Conservation (phyloP, 2,329 filamentous ascomycete genomes). For the Plectosphaerella cucumerina region DNA sequence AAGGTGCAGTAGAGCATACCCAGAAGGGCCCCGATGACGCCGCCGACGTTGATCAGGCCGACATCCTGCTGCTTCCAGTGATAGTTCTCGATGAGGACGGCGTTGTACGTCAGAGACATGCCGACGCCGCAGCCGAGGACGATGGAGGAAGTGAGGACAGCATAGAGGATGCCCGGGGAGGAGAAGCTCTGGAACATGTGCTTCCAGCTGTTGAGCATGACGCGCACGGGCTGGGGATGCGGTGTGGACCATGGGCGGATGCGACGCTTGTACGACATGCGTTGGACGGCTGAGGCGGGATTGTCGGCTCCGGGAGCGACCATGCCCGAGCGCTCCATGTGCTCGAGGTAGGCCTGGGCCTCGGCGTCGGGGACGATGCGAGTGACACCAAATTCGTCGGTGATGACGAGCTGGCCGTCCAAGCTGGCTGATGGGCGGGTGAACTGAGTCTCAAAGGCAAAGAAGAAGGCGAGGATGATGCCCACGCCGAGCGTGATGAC, state of each 20-base stretch:
- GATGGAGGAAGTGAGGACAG: constrained; percentile 30
- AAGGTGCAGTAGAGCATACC: constrained; percentile 18
- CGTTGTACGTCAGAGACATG: constrained; percentile 31
- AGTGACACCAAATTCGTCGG: constrained; percentile 32
- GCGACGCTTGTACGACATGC: constrained; percentile 20
- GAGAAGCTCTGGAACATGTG: constrained; percentile 15
- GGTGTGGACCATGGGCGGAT: constrained; percentile 20
- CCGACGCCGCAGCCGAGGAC: constrained; percentile 29
- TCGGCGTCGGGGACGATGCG: constrained; percentile 24
- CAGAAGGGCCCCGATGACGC: constrained; percentile 36
- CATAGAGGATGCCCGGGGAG: constrained; percentile 32
- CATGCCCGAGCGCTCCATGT: not conserved
- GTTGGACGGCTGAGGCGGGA: not conserved
- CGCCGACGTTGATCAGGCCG: constrained; percentile 41
- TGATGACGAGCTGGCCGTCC: constrained; percentile 28
- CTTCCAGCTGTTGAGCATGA: constrained; percentile 10
- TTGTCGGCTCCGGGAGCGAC: not conserved
- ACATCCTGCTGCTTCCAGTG: constrained; percentile 27
- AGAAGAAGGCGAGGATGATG: constrained; percentile 30
- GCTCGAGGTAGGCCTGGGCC: constrained; percentile 17
- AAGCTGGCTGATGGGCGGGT: constrained; percentile 25
- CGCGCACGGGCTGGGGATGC: constrained; percentile 8
- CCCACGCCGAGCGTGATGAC: constrained; percentile 27
- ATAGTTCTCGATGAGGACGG: constrained; percentile 25
- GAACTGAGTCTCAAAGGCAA: constrained; percentile 34